Percentiles rank a stretch among this genome's conserved stretches.
phyloP scores from a whole-genome alignment of 306 rosid genomes.

The Cucumis melo region DNA sequence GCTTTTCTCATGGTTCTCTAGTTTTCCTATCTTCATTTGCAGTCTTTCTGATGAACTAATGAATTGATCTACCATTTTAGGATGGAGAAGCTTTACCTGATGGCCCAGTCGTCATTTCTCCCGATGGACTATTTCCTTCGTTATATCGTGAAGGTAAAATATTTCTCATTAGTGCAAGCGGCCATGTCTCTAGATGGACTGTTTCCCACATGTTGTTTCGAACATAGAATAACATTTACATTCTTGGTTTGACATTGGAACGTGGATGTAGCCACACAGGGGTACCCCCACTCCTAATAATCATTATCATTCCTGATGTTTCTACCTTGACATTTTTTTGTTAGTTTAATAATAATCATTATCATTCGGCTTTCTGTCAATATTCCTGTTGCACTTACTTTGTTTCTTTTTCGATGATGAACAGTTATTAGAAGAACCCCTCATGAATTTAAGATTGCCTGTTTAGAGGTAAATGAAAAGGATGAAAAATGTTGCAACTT shows the following conservation, averaged over 20 bases:
- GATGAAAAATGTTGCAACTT: conserved; percentile 4
- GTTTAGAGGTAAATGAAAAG: conserved; percentile 62
- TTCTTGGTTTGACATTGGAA: neutral
- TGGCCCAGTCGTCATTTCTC: conserved; percentile 89
- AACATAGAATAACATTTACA: neutral
- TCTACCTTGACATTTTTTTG: neutral
- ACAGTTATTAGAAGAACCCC: conserved; percentile 96
- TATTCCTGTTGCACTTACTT: neutral
- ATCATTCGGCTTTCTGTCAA: neutral
- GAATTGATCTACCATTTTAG: conserved; percentile 22
- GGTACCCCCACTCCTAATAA: too few species aligned
- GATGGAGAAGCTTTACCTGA: conserved; percentile 79
- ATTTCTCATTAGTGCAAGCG: neutral
- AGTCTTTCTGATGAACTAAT: neutral
- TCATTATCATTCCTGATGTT: too few species aligned
- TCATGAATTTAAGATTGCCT: conserved; percentile 93
- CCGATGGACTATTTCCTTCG: conserved; percentile 87
- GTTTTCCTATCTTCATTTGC: neutral
- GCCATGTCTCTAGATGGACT: too few species aligned
- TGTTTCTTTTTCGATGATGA: conserved; percentile 2
- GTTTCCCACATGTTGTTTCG: neutral
- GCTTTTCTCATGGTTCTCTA: neutral
- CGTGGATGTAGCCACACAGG: too few species aligned
- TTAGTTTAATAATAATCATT: neutral
- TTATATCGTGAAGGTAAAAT: conserved; percentile 77